Base-by-base conservation (phyloP, 441 rosid species). In the Erodium moschatum region DNA sequence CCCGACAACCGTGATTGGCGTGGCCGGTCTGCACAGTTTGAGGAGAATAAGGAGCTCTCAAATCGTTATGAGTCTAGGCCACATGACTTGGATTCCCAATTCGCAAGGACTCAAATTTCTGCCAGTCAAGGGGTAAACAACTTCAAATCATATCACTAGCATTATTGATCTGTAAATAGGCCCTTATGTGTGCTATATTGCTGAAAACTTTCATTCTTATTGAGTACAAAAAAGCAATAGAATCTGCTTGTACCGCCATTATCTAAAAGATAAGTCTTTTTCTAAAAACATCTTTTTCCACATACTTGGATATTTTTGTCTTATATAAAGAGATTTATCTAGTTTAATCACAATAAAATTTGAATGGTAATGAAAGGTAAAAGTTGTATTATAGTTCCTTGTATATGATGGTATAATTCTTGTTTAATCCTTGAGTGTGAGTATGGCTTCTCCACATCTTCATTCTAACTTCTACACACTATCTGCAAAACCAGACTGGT, bases 1-100 rank as follows among this genome's bases (percentile, higher is more conserved):
- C 83, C 88, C 48, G 97, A 91, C 78, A 94, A 78, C 76, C 97
- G 97, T 68, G 96, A 94, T 67, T 91, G 96, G 97, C 93, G 87
- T 68, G 84, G 72, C 38, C 95, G 97, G 70, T 72, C 89, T 65
- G 84, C 89, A 54, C 90, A 84, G 58, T 38, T 78, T 68, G 79
- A 78, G 21, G 87, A 85, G 71, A 73, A 71, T 77, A 85, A 84
- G 78, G 91, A 86, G 24, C 63, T 48, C 10, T 81, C 67, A 54
- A 54, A 16, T 42, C 80, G 78, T 24, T 79, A 79, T 77, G 88
- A 85, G 58, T 67, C 80, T 48, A 77, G 82, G 56, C 83, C 78
- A 73, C 72, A 60, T 24, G 89, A 85, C 58, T 76, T 62, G 67
- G 85, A 72, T 64, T 79, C 85, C 70, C 90, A 84, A 66, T 82